Percentiles rank a stretch among this genome's conserved stretches.
phyloP scores from a whole-genome alignment of 495 filamentous ascomycete species.

The Penicillium herquei region DNA sequence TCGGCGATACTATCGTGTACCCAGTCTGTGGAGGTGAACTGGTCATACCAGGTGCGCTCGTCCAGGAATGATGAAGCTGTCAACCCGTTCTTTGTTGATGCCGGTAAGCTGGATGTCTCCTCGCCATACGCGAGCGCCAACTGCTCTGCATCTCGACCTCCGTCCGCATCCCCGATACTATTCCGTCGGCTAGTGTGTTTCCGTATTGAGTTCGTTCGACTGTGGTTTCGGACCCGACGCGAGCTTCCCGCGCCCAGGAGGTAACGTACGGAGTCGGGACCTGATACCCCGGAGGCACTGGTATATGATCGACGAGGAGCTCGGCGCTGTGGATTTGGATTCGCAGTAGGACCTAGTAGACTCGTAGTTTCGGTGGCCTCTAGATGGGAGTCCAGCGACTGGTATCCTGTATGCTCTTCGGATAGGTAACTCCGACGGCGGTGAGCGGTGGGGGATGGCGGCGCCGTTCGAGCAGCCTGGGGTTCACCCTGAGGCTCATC shows the following conservation, averaged over 20 bases:
- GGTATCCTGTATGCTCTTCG: conserved; percentile 38
- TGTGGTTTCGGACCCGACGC: conserved; percentile 61
- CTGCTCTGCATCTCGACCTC: conserved; percentile 28
- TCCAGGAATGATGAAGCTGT: conserved; percentile 59
- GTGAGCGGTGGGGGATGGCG: conserved; percentile 38
- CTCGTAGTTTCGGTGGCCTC: conserved; percentile 40
- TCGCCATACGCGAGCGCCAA: not conserved
- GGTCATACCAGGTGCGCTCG: conserved; percentile 97
- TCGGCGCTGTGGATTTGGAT: conserved; percentile 16
- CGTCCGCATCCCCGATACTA: conserved; percentile 8
- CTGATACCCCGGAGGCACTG: conserved; percentile 32
- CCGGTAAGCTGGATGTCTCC: conserved; percentile 38
- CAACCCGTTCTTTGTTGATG: conserved; percentile 57
- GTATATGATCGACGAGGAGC: conserved; percentile 41
- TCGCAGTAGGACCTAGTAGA: conserved; percentile 26
- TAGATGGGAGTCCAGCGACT: conserved; percentile 34
- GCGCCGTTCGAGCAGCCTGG: conserved; percentile 32
- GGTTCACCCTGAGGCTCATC: conserved; percentile 18
- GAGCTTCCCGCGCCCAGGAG: conserved; percentile 39
- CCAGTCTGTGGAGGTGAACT: conserved; percentile 98
- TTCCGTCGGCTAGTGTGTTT: conserved; percentile 50
- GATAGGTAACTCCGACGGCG: conserved; percentile 37
- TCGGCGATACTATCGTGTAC: conserved; percentile 97
- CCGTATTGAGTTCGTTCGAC: conserved; percentile 62
- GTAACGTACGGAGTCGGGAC: conserved; percentile 33